These are phyloP conservation scores for Panus rudis DNA, from an alignment of 768 basidiomycete species.

Conservation along the genomic window DNA sequence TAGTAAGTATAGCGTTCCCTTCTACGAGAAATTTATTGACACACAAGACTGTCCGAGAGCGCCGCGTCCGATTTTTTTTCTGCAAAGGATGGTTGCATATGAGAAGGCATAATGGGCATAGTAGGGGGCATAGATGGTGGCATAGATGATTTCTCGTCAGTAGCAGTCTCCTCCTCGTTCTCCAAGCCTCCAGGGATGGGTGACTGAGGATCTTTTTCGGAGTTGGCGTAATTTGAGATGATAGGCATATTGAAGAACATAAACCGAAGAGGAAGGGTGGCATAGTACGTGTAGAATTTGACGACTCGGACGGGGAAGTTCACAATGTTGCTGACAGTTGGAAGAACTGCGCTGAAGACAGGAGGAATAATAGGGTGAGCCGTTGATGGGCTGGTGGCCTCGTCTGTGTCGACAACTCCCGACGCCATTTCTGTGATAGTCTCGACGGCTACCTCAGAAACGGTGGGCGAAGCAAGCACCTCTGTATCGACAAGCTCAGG, in stretches of 20 bases:
- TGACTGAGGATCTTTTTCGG: slow-evolving; percentile 7
- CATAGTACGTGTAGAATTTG: slow-evolving; percentile 25
- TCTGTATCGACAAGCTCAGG: slow-evolving; percentile 38
- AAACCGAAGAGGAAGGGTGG: slow-evolving; percentile 26
- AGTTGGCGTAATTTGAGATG: slow-evolving; percentile 9
- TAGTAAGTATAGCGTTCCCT: slow-evolving; percentile 30
- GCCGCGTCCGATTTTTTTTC: slow-evolving; percentile 10
- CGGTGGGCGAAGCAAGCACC: slow-evolving; percentile 37
- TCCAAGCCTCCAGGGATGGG: slow-evolving; percentile 1
- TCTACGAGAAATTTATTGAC: slow-evolving; percentile 38
- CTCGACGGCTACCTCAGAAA: slow-evolving; percentile 26
- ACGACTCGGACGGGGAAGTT: slow-evolving; percentile 25
- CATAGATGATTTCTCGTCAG: too few species aligned
- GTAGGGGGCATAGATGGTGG: slow-evolving; percentile 7
- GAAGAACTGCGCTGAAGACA: slow-evolving; percentile 18
- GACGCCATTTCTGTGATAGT: slow-evolving; percentile 19
- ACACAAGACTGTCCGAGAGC: slow-evolving; percentile 33
- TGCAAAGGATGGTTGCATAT: neutral
- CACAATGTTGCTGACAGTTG: slow-evolving; percentile 20
- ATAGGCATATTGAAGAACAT: slow-evolving; percentile 20
- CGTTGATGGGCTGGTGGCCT: slow-evolving; percentile 5
- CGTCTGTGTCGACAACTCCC: slow-evolving; percentile 5
- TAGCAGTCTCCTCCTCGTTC: slow-evolving; percentile 8
- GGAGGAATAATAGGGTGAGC: slow-evolving; percentile 3
- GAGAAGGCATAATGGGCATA: slow-evolving; percentile 1